Conservation (phyloP, 768 basidiomycete genomes). For the Russula abietina region DNA sequence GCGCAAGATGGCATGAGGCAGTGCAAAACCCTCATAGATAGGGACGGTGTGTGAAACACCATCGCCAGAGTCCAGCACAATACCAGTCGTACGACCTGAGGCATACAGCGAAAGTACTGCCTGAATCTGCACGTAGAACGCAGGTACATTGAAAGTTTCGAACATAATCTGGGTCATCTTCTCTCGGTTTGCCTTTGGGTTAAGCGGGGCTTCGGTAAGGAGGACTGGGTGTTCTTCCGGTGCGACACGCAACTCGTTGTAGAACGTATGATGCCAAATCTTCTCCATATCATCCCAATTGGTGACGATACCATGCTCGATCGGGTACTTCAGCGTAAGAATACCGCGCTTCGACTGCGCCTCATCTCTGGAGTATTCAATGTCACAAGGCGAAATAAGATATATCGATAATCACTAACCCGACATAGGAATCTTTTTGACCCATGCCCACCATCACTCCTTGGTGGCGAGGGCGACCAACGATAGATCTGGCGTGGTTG, state of each 20-base stretch:
- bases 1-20: conserved; percentile 90
- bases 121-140: conserved; percentile 71
- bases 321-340: conserved; percentile 87
- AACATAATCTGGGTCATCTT: conserved; percentile 80
- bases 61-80: conserved; percentile 94
- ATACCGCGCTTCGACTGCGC: conserved; percentile 95
- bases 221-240: conserved; percentile 72
- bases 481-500: conserved; percentile 60
- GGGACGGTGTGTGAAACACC: conserved; percentile 96
- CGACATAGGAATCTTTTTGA: conserved; percentile 94
- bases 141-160: conserved; percentile 70
- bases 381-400: conserved; percentile 15
- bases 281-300: conserved; percentile 99
- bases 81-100: conserved; percentile 90
- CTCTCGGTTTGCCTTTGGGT: conserved; percentile 69
- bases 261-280: conserved; percentile 98
- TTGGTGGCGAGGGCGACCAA: conserved; percentile 90
- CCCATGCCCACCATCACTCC: conserved; percentile 98
- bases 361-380: conserved; percentile 55
- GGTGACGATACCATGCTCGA: conserved; percentile 91
- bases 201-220: conserved; percentile 66
- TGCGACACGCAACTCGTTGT: conserved; percentile 73
- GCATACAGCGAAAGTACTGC: conserved; percentile 79
- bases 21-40: conserved; percentile 91
- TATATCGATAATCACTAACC: conserved; percentile 44